These are phyloP conservation scores for Cladosporium austrohemisphaericum DNA, from an alignment of 2,329 filamentous ascomycete genomes.

Conservation along the genomic window DNA sequence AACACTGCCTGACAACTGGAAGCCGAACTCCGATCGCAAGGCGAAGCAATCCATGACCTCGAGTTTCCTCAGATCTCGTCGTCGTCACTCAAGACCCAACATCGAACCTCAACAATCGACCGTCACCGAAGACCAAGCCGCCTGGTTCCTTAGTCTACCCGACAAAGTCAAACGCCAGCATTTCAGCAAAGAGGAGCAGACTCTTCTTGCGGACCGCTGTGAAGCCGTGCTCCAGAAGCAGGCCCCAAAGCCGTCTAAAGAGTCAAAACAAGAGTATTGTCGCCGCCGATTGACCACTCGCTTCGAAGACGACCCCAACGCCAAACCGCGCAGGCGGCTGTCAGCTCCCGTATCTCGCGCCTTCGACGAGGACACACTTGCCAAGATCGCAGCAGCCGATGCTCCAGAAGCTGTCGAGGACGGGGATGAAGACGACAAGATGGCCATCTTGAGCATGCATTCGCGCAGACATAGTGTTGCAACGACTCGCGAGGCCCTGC, in stretches of 20 bases:
- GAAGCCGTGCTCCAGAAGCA: slow-evolving; percentile 36
- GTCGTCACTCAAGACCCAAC: slow-evolving; percentile 5
- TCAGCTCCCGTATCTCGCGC: slow-evolving; percentile 3
- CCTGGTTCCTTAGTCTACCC: slow-evolving; percentile 66
- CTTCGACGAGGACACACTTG: slow-evolving; percentile 3
- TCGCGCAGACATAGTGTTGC: slow-evolving; percentile 3
- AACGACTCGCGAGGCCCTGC: not conserved
- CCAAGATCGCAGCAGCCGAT: not conserved
- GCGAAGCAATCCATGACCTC: slow-evolving; percentile 24
- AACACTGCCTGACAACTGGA: slow-evolving; percentile 14
- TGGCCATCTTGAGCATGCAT: slow-evolving; percentile 17
- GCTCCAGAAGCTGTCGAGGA: slow-evolving; percentile 3
- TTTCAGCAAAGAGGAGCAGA: slow-evolving; percentile 69
- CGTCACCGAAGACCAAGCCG: slow-evolving; percentile 27
- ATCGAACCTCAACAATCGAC: slow-evolving; percentile 38
- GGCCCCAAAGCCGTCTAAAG: slow-evolving; percentile 11
- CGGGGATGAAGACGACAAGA: slow-evolving; percentile 11
- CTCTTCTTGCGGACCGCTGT: slow-evolving; percentile 54
- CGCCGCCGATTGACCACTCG: slow-evolving; percentile 1
- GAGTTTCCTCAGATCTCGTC: slow-evolving; percentile 16
- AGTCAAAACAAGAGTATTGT: slow-evolving; percentile 16
- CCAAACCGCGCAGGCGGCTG: slow-evolving; percentile 2
- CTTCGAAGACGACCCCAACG: not conserved
- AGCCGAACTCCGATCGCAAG: slow-evolving; percentile 17
- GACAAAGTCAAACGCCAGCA: slow-evolving; percentile 68